phyloP scores from a whole-genome alignment of 306 rosid species.

The Citrullus colocynthis region DNA sequence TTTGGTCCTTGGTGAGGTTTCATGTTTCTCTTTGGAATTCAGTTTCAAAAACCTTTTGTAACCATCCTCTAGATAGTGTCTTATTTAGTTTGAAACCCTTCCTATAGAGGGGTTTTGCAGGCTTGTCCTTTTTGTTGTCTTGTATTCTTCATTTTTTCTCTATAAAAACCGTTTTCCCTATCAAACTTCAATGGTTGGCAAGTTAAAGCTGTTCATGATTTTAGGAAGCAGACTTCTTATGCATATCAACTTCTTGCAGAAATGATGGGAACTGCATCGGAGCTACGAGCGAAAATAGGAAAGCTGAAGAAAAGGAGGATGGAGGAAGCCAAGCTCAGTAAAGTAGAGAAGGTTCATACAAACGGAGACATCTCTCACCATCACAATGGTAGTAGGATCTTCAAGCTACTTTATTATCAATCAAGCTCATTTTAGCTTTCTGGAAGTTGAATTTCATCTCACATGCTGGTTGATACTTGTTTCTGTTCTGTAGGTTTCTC shows the following conservation, averaged over 20 bases:
- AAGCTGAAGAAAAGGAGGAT: constrained; percentile 24
- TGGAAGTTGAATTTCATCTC: background rate
- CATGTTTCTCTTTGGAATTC: too few species aligned
- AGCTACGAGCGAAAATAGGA: constrained; percentile 34
- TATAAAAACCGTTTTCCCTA: too few species aligned
- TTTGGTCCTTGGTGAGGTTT: too few species aligned
- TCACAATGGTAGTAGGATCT: constrained; percentile 41
- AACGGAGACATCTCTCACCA: constrained; percentile 20
- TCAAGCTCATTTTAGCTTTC: background rate
- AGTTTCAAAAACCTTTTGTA: too few species aligned
- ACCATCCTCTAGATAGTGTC: too few species aligned
- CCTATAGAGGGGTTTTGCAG: too few species aligned
- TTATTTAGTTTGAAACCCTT: too few species aligned
- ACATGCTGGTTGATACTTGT: background rate
- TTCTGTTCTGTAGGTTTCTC: constrained; percentile 44
- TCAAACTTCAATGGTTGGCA: background rate
- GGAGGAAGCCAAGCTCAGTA: constrained; percentile 28
- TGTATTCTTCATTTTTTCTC: too few species aligned
- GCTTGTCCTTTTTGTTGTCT: too few species aligned
- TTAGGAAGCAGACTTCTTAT: background rate
- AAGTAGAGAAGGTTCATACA: constrained; percentile 18
- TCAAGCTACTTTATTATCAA: background rate
- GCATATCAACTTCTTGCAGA: constrained; percentile 23
- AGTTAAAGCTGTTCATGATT: too few species aligned
- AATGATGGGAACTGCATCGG: constrained; percentile 40